Percentiles rank a stretch among this genome's conserved stretches.
phyloP scores from a whole-genome alignment of 2,329 filamentous ascomycete species.

The Hypomyces rosellus region DNA sequence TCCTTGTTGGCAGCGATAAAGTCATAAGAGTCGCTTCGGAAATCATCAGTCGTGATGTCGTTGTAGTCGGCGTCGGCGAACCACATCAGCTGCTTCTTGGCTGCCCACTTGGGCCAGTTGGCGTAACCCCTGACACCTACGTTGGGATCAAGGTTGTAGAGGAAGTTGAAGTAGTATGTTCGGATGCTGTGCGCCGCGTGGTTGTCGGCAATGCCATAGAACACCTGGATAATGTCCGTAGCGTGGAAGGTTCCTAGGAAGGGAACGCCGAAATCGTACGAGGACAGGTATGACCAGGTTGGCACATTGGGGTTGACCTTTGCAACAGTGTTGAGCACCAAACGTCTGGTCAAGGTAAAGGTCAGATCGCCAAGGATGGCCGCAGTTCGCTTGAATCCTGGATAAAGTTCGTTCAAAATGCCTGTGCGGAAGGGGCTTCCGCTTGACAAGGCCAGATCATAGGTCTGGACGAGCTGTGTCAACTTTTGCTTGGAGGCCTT shows the following conservation, averaged over 20 bases:
- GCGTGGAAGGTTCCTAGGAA: conserved; percentile 72
- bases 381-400: conserved; percentile 69
- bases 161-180: conserved; percentile 66
- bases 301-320: conserved; percentile 51
- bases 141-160: conserved; percentile 67
- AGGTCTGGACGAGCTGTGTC: conserved; percentile 52
- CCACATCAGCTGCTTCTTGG: conserved; percentile 43
- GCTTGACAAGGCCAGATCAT: conserved; percentile 46
- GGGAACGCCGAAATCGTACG: conserved; percentile 65
- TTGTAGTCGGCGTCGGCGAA: conserved; percentile 31
- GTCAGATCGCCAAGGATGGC: conserved; percentile 69
- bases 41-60: conserved; percentile 30
- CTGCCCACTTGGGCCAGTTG: conserved; percentile 38
- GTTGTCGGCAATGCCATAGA: conserved; percentile 58
- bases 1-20: conserved; percentile 22
- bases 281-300: conserved; percentile 68
- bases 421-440: conserved; percentile 70
- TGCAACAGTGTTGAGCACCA: conserved; percentile 48
- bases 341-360: conserved; percentile 65
- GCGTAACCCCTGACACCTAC: conserved; percentile 34
- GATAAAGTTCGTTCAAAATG: conserved; percentile 63
- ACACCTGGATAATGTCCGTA: conserved; percentile 62
- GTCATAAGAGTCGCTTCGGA: conserved; percentile 25
- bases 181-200: conserved; percentile 55
- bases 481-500: conserved; percentile 46